These are phyloP conservation scores for Spizellomyces punctatus DNA, from an alignment of 192 early-diverging fungal genomes.

Conservation along the genomic window DNA sequence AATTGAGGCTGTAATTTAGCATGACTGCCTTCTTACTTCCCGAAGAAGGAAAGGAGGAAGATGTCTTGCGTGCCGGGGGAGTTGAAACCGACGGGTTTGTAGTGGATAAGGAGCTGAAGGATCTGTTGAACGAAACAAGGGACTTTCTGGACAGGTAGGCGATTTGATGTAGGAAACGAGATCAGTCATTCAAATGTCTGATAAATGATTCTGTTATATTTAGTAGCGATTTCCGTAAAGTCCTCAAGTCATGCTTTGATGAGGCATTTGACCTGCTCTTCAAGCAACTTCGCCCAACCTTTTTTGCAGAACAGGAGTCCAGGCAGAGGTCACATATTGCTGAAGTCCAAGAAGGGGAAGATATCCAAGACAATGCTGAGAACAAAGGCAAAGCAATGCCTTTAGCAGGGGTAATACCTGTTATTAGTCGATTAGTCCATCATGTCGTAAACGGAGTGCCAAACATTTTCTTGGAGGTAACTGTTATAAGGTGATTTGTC, in stretches of 20 bases:
- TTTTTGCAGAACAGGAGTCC: slow-evolving; percentile 19
- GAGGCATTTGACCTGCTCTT: slow-evolving; percentile 40
- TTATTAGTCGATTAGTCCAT: slow-evolving; percentile 38
- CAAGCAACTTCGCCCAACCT: slow-evolving; percentile 32
- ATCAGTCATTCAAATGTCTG: slow-evolving; percentile 6
- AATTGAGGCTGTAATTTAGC: neutral
- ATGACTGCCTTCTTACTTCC: slow-evolving; percentile 61
- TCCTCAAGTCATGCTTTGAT: slow-evolving; percentile 36
- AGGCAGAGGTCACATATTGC: neutral
- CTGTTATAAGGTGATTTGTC: neutral
- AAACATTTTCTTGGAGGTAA: slow-evolving; percentile 47
- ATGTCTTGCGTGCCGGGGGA: slow-evolving; percentile 64
- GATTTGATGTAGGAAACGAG: neutral
- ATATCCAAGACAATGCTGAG: slow-evolving; percentile 76
- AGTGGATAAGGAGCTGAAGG: slow-evolving; percentile 66
- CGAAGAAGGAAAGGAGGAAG: slow-evolving; percentile 56
- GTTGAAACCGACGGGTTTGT: slow-evolving; percentile 34
- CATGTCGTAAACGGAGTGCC: slow-evolving; percentile 41
- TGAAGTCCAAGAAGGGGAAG: slow-evolving; percentile 40
- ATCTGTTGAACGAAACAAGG: slow-evolving; percentile 82
- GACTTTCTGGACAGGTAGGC: slow-evolving; percentile 82
- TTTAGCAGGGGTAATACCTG: slow-evolving; percentile 43
- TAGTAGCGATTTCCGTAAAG: slow-evolving; percentile 39
- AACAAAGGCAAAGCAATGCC: slow-evolving; percentile 33
- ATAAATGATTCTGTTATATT: slow-evolving; percentile 23